Evolutionary conservation across 2,329 filamentous ascomycete genomes (phyloP).

Genomic region (Diaporthe amygdali): DNA sequence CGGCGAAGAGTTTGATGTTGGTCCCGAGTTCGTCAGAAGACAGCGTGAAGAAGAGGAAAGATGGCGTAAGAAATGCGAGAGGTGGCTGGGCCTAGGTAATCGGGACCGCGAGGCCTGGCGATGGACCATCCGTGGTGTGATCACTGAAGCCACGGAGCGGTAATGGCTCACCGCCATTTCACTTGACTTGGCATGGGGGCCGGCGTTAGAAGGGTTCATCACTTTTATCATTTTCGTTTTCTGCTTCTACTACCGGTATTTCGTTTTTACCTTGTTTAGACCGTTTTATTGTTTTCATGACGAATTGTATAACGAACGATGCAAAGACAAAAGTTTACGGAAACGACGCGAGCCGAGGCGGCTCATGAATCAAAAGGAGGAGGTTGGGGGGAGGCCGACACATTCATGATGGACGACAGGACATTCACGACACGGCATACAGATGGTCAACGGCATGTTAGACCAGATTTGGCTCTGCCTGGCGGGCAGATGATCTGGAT

Average conservation of each 20-base stretch:
- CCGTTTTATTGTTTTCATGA: conserved; percentile 23
- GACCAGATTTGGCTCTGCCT: not conserved
- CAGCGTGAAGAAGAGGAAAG: conserved; percentile 91
- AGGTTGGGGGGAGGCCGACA: not conserved
- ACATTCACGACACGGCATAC: conserved; percentile 10
- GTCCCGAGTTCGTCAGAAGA: conserved; percentile 87
- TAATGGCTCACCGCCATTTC: conserved; percentile 43
- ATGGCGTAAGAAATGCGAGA: conserved; percentile 87
- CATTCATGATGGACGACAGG: conserved; percentile 13
- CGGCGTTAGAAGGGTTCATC: conserved; percentile 22
- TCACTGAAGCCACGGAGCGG: conserved; percentile 36
- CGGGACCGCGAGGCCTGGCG: conserved; percentile 70
- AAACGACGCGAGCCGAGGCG: conserved; percentile 13
- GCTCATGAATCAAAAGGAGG: conserved; percentile 17
- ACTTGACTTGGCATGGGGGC: conserved; percentile 5
- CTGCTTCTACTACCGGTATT: conserved; percentile 18
- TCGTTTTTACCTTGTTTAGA: conserved; percentile 20
- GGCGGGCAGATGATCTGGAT: conserved; percentile 18
- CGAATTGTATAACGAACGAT: conserved; percentile 24
- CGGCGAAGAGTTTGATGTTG: conserved; percentile 96
- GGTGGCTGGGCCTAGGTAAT: conserved; percentile 73
- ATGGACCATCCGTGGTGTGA: conserved; percentile 74
- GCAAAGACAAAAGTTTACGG: conserved; percentile 27
- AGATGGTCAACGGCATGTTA: conserved; percentile 14
- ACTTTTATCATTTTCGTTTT: conserved; percentile 8